These are phyloP conservation scores for button mushroom (Agaricus bisporus) DNA, from an alignment of 768 basidiomycete species.

Conservation along the genomic window DNA sequence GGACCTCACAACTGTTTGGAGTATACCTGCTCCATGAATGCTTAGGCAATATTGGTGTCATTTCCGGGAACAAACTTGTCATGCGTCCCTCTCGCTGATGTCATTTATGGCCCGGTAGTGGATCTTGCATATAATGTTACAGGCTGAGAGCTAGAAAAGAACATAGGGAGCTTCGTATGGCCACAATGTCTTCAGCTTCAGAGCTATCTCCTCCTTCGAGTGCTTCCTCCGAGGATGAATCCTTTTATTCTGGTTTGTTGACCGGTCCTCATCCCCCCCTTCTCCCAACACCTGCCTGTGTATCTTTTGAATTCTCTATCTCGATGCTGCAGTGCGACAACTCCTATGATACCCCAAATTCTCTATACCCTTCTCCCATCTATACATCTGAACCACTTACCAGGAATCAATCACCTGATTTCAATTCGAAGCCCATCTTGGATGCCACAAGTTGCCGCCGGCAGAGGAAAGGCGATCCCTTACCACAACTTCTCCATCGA, in stretches of 20 bases:
- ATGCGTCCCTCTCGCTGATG: not conserved
- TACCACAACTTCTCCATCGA: not conserved
- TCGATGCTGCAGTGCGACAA: not conserved
- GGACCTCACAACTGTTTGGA: no score
- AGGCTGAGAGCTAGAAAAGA: not conserved
- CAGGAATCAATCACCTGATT: not conserved
- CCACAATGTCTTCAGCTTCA: not conserved
- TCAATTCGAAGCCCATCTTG: not conserved
- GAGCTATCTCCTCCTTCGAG: constrained; percentile 1
- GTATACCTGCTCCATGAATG: no score
- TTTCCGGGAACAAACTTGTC: no score
- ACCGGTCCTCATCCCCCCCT: not conserved
- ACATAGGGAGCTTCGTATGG: not conserved
- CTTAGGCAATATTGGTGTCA: no score
- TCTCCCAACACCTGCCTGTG: not conserved
- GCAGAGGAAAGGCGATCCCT: not conserved
- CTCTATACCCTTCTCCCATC: not conserved
- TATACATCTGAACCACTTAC: not conserved
- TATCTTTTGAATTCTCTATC: not conserved
- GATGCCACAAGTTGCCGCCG: not conserved
- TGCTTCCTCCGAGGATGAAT: not conserved
- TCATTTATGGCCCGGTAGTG: not conserved
- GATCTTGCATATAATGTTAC: not conserved
- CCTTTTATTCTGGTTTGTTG: not conserved
- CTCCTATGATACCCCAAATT: not conserved